Conservation (phyloP, 2,329 filamentous ascomycete genomes). For the Tolypocladium endophyticum region DNA sequence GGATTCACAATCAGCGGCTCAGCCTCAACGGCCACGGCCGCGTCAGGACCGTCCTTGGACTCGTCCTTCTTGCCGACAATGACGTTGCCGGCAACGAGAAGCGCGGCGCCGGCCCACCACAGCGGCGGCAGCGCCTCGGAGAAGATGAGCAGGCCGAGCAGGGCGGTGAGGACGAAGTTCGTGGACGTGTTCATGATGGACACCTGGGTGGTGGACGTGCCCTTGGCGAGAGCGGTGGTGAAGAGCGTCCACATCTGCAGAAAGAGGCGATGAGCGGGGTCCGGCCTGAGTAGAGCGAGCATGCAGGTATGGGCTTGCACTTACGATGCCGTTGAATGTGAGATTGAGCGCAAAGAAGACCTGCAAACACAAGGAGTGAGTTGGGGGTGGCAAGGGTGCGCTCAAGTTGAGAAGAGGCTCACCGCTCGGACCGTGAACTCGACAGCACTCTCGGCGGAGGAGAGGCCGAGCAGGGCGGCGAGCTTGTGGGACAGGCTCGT, state of each 20-base stretch:
- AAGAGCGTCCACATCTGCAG: constrained; percentile 71
- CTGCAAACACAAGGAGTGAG: constrained; percentile 24
- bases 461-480: constrained; percentile 32
- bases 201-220: constrained; percentile 67
- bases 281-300: background rate
- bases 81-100: constrained; percentile 67
- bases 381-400: background rate
- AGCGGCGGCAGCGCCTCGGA: constrained; percentile 58
- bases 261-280: background rate
- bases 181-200: constrained; percentile 73
- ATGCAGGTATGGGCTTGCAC: constrained; percentile 12
- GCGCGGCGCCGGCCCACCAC: constrained; percentile 65
- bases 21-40: constrained; percentile 16
- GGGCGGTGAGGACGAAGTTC: constrained; percentile 70
- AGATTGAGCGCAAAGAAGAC: constrained; percentile 68
- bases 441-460: constrained; percentile 27
- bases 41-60: constrained; percentile 9
- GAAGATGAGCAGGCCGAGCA: constrained; percentile 62
- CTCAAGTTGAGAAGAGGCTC: constrained; percentile 14
- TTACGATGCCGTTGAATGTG: constrained; percentile 59
- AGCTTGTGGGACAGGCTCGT: constrained; percentile 33
- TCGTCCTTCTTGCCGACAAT: constrained; percentile 65
- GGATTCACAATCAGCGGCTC: constrained; percentile 14
- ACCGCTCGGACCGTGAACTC: constrained; percentile 40
- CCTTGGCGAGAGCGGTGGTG: constrained; percentile 64